Conservation (phyloP, 1,139 yeast species). For the Kurtzmaniella quercitrusa region DNA sequence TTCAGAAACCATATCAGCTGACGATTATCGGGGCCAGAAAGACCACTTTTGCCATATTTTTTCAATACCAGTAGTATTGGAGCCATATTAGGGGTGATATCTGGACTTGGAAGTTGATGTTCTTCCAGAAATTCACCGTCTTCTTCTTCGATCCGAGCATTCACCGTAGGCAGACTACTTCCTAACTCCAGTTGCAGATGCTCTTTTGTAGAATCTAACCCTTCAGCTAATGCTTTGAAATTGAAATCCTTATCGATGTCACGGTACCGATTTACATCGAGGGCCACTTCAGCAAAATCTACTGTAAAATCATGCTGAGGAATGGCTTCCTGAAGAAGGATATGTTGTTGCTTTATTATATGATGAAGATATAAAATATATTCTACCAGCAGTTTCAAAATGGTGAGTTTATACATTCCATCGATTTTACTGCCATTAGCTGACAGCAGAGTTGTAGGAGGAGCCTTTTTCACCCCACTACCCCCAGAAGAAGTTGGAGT, state of each 20-base stretch:
- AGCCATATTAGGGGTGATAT: slow-evolving; percentile 41
- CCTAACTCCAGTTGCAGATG: too few species aligned
- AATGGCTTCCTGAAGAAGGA: slow-evolving; percentile 21
- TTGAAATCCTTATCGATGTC: slow-evolving; percentile 53
- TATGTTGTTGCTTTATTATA: slow-evolving; percentile 45
- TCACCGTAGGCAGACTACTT: slow-evolving; percentile 2
- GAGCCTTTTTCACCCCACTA: slow-evolving; percentile 13
- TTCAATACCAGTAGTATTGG: slow-evolving; percentile 30
- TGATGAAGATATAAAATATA: slow-evolving; percentile 68
- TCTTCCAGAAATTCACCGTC: background rate
- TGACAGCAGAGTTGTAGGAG: slow-evolving; percentile 6
- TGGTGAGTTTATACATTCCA: slow-evolving; percentile 78
- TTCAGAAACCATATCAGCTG: slow-evolving; percentile 3
- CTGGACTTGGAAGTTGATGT: slow-evolving; percentile 37
- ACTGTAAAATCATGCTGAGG: slow-evolving; percentile 33
- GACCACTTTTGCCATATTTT: slow-evolving; percentile 14
- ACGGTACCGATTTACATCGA: slow-evolving; percentile 56
- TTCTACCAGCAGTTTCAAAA: slow-evolving; percentile 76
- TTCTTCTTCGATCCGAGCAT: slow-evolving; percentile 1
- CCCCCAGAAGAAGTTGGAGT: slow-evolving; percentile 5
- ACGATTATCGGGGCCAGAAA: slow-evolving; percentile 4
- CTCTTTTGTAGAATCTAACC: background rate
- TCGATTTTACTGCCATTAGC: slow-evolving; percentile 41
- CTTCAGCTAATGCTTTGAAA: slow-evolving; percentile 35
- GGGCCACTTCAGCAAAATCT: slow-evolving; percentile 46